phyloP scores from a whole-genome alignment of 1,284 basidiomycete genomes.

The Irpex sp. region DNA sequence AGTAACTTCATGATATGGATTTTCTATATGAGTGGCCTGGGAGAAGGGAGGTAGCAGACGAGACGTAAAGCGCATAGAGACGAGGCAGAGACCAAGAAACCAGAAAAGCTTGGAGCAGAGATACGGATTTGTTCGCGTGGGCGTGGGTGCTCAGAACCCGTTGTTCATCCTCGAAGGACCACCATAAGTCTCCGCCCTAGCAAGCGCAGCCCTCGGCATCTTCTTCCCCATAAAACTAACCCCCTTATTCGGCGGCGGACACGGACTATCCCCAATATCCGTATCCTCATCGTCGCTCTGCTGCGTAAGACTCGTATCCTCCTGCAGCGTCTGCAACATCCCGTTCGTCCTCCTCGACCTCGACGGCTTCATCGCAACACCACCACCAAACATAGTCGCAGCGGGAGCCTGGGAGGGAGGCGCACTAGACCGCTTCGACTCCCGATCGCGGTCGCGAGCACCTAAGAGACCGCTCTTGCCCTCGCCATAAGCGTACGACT shows the following conservation, averaged over 20 bases:
- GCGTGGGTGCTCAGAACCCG: constrained; percentile 15
- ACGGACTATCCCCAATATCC: constrained; percentile 77
- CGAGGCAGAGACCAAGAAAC: neutral
- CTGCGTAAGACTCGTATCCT: constrained; percentile 54
- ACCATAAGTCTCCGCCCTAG: constrained; percentile 63
- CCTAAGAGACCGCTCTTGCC: constrained; percentile 32
- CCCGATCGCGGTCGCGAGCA: neutral
- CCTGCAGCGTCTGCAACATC: constrained; percentile 55
- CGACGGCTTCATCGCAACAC: constrained; percentile 45
- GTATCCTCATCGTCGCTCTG: constrained; percentile 61
- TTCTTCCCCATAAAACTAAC: constrained; percentile 52
- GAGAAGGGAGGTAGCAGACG: neutral
- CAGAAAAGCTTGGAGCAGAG: neutral
- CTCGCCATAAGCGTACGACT: constrained; percentile 88
- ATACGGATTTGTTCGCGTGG: neutral
- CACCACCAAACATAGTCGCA: constrained; percentile 47
- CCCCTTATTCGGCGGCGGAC: constrained; percentile 66
- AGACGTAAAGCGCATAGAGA: neutral
- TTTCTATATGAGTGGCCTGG: neutral
- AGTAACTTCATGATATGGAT: neutral
- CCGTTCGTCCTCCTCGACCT: constrained; percentile 46
- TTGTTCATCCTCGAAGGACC: constrained; percentile 41
- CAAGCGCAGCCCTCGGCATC: constrained; percentile 42
- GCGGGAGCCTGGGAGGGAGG: constrained; percentile 41
- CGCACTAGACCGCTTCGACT: constrained; percentile 51